Conservation (phyloP, 2,329 filamentous ascomycete genomes). For the Elsinoe ampelina region DNA sequence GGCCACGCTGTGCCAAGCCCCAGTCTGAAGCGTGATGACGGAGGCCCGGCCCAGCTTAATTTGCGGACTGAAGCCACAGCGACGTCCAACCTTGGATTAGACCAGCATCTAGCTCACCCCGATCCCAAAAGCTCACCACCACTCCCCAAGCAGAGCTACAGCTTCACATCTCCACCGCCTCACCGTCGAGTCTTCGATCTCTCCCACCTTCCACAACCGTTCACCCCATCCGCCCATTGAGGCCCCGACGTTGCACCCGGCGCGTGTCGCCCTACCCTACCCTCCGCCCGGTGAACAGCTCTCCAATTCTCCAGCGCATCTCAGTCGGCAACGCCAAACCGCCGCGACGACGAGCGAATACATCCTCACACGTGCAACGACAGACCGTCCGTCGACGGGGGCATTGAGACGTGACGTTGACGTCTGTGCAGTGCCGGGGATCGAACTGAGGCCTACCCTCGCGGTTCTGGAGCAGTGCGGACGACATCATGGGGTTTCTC, state of each 20-base stretch:
- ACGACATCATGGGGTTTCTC: constrained; percentile 67
- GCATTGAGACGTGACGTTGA: neutral
- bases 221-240: neutral
- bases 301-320: neutral
- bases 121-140: neutral
- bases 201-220: neutral
- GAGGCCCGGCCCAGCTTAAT: constrained; percentile 9
- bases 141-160: neutral
- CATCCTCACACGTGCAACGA: too few species aligned
- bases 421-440: neutral
- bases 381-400: too few species aligned
- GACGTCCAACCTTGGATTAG: constrained; percentile 7
- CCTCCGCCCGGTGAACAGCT: too few species aligned
- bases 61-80: constrained; percentile 10
- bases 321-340: neutral
- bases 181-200: neutral
- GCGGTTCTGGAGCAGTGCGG: neutral
- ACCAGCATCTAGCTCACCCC: neutral
- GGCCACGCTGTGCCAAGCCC: neutral
- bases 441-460: neutral
- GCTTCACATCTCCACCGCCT: neutral
- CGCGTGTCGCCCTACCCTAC: neutral
- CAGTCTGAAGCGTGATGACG: neutral
- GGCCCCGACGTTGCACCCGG: neutral
- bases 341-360: too few species aligned